Conservation (phyloP, 2,329 filamentous ascomycete genomes). For the Scedosporium boydii region DNA sequence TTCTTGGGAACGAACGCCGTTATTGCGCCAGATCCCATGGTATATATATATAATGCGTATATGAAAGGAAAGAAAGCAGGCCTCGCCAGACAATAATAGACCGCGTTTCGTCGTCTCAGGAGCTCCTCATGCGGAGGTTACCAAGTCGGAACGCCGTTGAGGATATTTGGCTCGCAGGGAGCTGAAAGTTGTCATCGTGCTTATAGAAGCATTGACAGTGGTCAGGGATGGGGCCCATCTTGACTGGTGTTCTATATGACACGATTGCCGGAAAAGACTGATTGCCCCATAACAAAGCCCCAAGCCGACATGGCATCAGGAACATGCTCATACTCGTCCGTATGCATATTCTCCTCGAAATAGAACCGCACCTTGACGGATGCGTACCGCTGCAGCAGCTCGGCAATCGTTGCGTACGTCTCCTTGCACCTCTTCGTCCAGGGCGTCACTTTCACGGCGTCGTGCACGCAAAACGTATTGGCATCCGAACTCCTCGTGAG, state of each 20-base stretch:
- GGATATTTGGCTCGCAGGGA: no score
- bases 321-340: slow-evolving; percentile 21
- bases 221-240: background rate
- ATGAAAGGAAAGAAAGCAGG: background rate
- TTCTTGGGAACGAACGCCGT: slow-evolving; percentile 5
- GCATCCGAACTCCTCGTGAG: slow-evolving; percentile 25
- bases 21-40: background rate
- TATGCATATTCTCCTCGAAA: slow-evolving; percentile 35
- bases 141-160: no score
- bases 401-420: slow-evolving; percentile 27
- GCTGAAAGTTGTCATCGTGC: no score
- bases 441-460: slow-evolving; percentile 32
- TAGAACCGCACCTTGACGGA: slow-evolving; percentile 28
- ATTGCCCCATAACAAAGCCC: slow-evolving; percentile 17
- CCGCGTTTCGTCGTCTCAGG: no score
- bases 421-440: slow-evolving; percentile 32
- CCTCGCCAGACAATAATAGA: background rate
- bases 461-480: slow-evolving; percentile 32
- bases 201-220: no score
- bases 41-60: slow-evolving; percentile 6
- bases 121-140: no score
- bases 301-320: slow-evolving; percentile 2
- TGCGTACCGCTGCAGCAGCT: slow-evolving; percentile 27
- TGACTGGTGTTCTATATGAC: slow-evolving; percentile 16
- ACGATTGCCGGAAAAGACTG: slow-evolving; percentile 19